Base-by-base conservation (phyloP, 73 alveolate species). In the Paraurostyla sp. region DNA sequence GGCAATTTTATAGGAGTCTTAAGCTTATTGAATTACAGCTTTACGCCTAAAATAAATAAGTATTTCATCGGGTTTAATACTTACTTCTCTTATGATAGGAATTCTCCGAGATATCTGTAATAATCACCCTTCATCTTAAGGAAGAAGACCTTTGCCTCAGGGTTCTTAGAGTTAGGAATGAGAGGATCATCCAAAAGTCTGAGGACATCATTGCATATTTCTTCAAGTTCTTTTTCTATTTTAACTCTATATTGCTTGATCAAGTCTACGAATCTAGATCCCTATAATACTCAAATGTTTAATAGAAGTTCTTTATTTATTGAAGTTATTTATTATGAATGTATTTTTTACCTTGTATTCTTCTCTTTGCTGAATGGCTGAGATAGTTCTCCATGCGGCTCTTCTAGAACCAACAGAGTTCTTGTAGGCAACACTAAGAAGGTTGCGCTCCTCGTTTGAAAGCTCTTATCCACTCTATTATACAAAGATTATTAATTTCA, bases 71-170 rank as follows among this genome's bases (percentile, higher is more conserved):
- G 32, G 22, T 30, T 16, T n/a, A 6, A 2, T 9, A 43, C 62
- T 41, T 69, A 69, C 84, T 93, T 95, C 43, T 92, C 97, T 4
- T 95, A 99, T 35, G 93, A 62, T 22, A 60, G 85, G 92, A 95
- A 96, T 63, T 97, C 99, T 32, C 99, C 98, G 30, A 97, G 83
- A 93, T 97, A 97, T 80, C 99, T 92, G 83, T 86, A 96, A 89
- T 97, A 97, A 88, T 97, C 99, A 18, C 99, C 99, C 88, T 95
- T 97, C 99, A 97, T 97, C 87, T 97, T 97, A 62, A 88, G 86
- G 86, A 90, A 93, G 84, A 93, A 93, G 30, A 93, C 95, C 75
- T 93, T 93, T 25, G 97, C 87, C 76, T 93, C 97, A 30, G 86
- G 80, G 29, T 78, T 46, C 7, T 87, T 60, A 65, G 93, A 83